Percentiles rank a stretch among this genome's conserved stretches.
Conservation (phyloP, 169 alveolate genomes). For the Eimeria acervulina region DNA sequence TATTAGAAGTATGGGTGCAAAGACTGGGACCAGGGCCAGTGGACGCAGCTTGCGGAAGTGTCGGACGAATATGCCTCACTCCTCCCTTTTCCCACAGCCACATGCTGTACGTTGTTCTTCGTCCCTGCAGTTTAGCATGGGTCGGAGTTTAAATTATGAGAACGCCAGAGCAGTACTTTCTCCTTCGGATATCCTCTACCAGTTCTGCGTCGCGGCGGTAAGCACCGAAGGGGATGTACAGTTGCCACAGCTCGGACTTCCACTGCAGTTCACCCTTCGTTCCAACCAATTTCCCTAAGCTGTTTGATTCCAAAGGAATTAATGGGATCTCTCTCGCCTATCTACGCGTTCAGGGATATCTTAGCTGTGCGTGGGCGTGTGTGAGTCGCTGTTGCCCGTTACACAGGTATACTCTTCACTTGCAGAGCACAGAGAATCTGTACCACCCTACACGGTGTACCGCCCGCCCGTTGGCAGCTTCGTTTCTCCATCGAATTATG, state of each 20-base stretch:
- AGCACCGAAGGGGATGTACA: not conserved
- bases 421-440: conserved; percentile 70
- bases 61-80: conserved; percentile 1
- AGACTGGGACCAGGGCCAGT: not conserved
- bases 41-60: conserved; percentile 17
- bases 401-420: conserved; percentile 72
- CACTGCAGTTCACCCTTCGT: not conserved
- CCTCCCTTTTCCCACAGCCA: not conserved
- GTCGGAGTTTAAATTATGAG: not conserved
- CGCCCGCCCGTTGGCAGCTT: conserved; percentile 74
- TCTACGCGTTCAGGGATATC: not conserved
- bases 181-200: conserved; percentile 76
- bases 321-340: no score
- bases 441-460: conserved; percentile 21
- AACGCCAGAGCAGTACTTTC: conserved; percentile 28
- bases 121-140: conserved; percentile 37
- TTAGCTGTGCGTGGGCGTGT: not conserved
- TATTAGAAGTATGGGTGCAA: not conserved
- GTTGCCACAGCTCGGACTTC: not conserved
- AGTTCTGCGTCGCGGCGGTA: conserved; percentile 82
- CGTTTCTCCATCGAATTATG: not conserved
- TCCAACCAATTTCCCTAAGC: not conserved
- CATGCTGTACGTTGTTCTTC: not conserved
- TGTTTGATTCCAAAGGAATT: not conserved
- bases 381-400: not conserved